Conservation (phyloP, 257 asterid genomes). For the Nicotiana obtusifolia region DNA sequence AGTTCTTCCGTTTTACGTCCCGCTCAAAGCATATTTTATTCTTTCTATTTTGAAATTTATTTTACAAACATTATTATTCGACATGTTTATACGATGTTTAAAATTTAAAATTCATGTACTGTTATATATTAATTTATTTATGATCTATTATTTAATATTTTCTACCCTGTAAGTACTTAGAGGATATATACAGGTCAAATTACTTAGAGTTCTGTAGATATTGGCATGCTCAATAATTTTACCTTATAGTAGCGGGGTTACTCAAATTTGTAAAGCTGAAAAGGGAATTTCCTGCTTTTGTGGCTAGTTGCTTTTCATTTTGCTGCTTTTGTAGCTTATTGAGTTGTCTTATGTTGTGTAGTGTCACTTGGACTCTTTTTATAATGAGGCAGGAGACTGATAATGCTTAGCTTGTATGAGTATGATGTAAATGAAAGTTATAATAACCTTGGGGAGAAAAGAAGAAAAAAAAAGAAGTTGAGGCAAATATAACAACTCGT, state of each 20-base stretch:
- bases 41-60: neutral
- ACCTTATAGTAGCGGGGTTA: slow-evolving; percentile 9
- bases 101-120: neutral
- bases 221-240: neutral
- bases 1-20: neutral
- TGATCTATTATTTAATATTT: neutral
- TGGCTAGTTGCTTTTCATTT: neutral
- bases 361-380: neutral
- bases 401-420: neutral
- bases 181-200: neutral
- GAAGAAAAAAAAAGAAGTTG: neutral
- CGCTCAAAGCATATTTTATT: neutral
- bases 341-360: neutral
- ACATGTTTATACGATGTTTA: too few relatives aligned
- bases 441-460: too few relatives aligned
- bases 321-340: neutral
- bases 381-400: too few relatives aligned
- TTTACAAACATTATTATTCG: neutral
- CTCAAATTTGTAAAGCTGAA: slow-evolving; percentile 3
- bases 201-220: neutral
- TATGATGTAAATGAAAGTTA: neutral
- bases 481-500: neutral
- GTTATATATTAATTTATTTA: neutral
- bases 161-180: neutral
- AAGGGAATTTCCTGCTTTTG: neutral